A percentile compares a stretch with the other conserved stretches of the same genome.
Conservation (phyloP, 768 basidiomycete species). For the Lactifluus pinguis region DNA sequence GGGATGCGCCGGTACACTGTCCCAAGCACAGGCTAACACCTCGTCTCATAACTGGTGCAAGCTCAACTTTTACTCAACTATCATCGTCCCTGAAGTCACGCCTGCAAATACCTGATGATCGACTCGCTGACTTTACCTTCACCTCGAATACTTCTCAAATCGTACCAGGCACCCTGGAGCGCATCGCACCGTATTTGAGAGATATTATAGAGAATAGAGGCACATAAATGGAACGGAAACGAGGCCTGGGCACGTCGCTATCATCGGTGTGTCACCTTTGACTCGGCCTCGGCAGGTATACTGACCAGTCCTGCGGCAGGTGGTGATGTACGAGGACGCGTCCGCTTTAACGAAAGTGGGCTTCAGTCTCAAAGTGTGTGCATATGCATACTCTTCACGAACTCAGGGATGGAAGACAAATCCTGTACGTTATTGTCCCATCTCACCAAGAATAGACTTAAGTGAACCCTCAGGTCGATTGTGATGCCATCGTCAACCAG, state of each 20-base stretch:
- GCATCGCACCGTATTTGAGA: conserved; percentile 68
- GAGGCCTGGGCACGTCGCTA: conserved; percentile 82
- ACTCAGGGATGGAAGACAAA: conserved; percentile 78
- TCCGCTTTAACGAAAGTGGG: conserved; percentile 74
- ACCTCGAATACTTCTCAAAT: conserved; percentile 49
- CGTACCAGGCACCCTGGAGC: conserved; percentile 41
- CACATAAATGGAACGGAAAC: too few species aligned
- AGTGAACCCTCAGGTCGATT: too few species aligned
- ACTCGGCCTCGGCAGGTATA: neutral
- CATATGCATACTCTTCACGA: neutral
- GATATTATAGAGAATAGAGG: conserved; percentile 57
- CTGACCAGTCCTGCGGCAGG: conserved; percentile 28
- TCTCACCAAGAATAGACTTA: neutral
- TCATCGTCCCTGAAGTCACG: neutral
- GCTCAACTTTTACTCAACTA: neutral
- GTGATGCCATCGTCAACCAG: too few species aligned
- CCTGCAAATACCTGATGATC: conserved; percentile 56
- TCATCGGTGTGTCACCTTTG: conserved; percentile 48
- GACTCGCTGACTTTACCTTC: conserved; percentile 75
- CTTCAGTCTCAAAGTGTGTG: neutral
- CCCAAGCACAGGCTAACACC: conserved; percentile 50
- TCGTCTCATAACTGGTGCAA: conserved; percentile 75
- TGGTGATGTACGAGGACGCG: conserved; percentile 89
- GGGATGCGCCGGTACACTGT: conserved; percentile 55
- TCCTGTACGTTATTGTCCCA: conserved; percentile 34